Evolutionary conservation across 2,329 filamentous ascomycete species (phyloP), one percentile per base, ranked within the genome.

Genomic region (Pseudofabraea citricarpa): DNA sequence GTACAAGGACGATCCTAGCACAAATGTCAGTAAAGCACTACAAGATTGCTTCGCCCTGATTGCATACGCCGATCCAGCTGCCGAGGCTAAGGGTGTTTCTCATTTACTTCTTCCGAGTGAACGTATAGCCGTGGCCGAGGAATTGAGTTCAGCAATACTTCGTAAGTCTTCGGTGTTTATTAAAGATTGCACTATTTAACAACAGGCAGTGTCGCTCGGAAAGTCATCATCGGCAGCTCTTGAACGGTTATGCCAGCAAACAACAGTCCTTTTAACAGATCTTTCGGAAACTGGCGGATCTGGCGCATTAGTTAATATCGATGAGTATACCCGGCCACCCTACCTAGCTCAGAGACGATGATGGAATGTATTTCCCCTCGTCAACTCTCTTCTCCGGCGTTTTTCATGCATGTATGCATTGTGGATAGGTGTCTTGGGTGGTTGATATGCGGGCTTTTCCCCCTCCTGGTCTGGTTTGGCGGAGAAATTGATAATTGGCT

Each of bases 131-230:
- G 88, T 97, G 31, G 90, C 90, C 7, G 93, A 98, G 68, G 90
- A 95, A 64, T 72, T 98, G 44, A 97, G 97, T 64, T 87, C 88
- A 48, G 90, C 89, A 36, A 95, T 98, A 56, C 65, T 98, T 70
- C 69, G 82, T 74, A 43, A 43, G 54, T 48, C 41, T 33, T 46
- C 19, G 18, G 23, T n/a, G 45, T 39, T 21, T 40, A 18, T 36
- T 18, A 31, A 36, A 29, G 23, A 22, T 33, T 20, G 40, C 45
- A 26, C 21, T 44, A 48, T 55, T 58, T 66, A 54, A 67, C 55
- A 24, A 7, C 6, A 16, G 16, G 40, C 56, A 96, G 91, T 89
- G 32, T 94, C 88, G 1, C 74, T 96, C 3, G 93, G 93, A 39
- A 94, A 95, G 66, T 91, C 89, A 0, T 90, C 88, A 3, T 82